Evolutionary conservation across 1,139 yeast species (phyloP).

Genomic region (Pichia sp.): DNA sequence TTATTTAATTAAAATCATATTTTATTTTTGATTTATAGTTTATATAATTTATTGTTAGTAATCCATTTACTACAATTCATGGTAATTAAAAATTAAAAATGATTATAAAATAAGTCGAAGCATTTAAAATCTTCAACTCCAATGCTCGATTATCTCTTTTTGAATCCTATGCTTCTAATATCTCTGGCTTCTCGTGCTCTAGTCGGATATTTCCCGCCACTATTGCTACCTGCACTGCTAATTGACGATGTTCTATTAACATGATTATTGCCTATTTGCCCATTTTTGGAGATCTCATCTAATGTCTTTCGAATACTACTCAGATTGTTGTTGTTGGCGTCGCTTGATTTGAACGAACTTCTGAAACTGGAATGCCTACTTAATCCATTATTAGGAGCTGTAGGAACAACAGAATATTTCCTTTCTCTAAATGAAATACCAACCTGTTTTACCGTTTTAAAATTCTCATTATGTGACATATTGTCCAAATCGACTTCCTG

Average conservation of each 20-base stretch:
- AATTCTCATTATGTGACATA: slow-evolving; percentile 44
- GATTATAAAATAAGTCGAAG: background rate
- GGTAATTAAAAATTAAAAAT: background rate
- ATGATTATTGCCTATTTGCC: background rate
- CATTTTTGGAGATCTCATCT: background rate
- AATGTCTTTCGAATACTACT: background rate
- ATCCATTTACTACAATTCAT: slow-evolving; percentile 4
- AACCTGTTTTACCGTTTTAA: slow-evolving; percentile 47
- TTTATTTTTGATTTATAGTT: background rate
- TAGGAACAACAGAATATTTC: slow-evolving; percentile 65
- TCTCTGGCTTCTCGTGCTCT: background rate
- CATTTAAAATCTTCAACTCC: background rate
- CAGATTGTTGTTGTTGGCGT: background rate
- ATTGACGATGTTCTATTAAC: background rate
- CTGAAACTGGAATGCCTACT: slow-evolving; percentile 7
- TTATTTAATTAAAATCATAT: background rate
- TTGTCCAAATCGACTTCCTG: slow-evolving; percentile 50
- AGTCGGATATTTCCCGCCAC: no score
- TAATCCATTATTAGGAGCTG: slow-evolving; percentile 38
- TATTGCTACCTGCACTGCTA: background rate
- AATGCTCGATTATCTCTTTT: background rate
- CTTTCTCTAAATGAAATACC: slow-evolving; percentile 60
- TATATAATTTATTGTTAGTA: slow-evolving; percentile 4
- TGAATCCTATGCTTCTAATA: background rate
- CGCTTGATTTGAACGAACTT: slow-evolving; percentile 1